Conservation (phyloP, 1,284 basidiomycete species). For the Coniferiporia weirii region DNA sequence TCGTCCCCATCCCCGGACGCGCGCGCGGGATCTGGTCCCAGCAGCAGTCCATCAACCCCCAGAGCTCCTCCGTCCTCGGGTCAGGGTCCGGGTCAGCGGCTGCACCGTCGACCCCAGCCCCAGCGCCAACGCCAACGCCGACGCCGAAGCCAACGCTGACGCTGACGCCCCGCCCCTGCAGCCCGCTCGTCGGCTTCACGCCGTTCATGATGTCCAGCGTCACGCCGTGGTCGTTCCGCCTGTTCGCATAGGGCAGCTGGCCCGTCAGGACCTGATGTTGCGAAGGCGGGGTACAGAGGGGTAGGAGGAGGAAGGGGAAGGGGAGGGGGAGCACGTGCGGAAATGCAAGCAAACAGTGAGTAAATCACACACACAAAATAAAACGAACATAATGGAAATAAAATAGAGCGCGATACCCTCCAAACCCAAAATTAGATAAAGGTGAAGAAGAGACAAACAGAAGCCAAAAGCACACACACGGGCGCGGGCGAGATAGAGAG, state of each 20-base stretch:
- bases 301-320: no score
- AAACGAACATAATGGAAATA: background rate
- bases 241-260: slow-evolving; percentile 44
- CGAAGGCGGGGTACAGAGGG: background rate
- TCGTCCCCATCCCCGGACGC: slow-evolving; percentile 9
- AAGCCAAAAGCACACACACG: background rate
- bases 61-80: slow-evolving; percentile 30
- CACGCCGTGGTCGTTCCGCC: slow-evolving; percentile 49
- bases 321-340: no score
- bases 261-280: slow-evolving; percentile 41
- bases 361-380: background rate
- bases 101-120: slow-evolving; percentile 5
- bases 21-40: slow-evolving; percentile 30
- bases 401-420: no score
- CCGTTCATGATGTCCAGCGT: slow-evolving; percentile 48
- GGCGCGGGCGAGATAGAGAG: background rate
- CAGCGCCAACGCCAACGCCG: no score
- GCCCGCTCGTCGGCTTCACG: slow-evolving; percentile 36
- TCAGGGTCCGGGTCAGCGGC: background rate
- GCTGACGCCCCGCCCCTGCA: background rate
- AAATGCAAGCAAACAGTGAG: no score
- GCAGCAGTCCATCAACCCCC: slow-evolving; percentile 38
- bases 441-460: no score
- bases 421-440: no score
- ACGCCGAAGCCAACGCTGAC: no score